phyloP scores from a whole-genome alignment of 1,284 basidiomycete genomes.

The Malassezia pachydermatis region DNA sequence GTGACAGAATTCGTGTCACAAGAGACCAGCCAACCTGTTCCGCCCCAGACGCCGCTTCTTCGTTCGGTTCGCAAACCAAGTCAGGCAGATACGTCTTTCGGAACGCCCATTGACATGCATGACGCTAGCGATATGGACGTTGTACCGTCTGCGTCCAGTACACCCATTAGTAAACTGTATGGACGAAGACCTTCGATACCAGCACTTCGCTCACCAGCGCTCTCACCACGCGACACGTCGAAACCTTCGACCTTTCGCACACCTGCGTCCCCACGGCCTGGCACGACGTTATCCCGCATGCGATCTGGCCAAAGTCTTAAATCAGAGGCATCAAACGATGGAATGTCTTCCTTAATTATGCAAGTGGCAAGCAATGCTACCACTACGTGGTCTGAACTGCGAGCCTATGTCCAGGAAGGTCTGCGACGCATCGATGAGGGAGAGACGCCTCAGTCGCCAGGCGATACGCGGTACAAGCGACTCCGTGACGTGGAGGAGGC shows the following conservation, averaged over 20 bases:
- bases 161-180: neutral
- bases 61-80: neutral
- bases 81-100: neutral
- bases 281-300: neutral
- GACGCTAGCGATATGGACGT: neutral
- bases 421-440: constrained; percentile 1
- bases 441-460: neutral
- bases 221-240: neutral
- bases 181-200: neutral
- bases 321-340: constrained; percentile 24
- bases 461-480: constrained; percentile 1
- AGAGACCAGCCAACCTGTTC: neutral
- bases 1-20: constrained; percentile 50
- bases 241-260: neutral
- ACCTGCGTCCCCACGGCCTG: neutral
- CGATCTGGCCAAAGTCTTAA: neutral
- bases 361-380: constrained; percentile 33
- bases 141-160: constrained; percentile 1
- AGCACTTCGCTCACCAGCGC: neutral
- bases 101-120: constrained; percentile 7
- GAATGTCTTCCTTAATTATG: constrained; percentile 29
- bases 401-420: constrained; percentile 23
- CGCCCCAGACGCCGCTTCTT: neutral
- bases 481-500: constrained; percentile 14
- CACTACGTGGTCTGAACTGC: constrained; percentile 31